phyloP scores from a whole-genome alignment of 2,329 filamentous ascomycete genomes.

The Dactylellina drechsleri region DNA sequence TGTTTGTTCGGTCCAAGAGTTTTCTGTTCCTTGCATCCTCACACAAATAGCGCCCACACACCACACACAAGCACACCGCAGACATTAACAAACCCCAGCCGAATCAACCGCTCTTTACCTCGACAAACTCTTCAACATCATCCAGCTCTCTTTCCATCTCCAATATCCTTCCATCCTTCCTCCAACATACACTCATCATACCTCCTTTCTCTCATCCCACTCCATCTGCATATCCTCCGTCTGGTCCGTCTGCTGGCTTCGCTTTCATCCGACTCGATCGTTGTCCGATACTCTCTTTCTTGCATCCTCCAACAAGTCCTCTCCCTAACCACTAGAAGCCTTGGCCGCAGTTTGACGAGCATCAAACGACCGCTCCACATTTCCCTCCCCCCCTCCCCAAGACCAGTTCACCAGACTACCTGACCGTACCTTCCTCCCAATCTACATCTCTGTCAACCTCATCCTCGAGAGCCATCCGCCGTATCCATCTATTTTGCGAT shows the following conservation, averaged over 20 bases:
- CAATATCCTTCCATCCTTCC: slow-evolving; percentile 3
- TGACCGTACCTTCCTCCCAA: not conserved
- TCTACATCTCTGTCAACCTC: not conserved
- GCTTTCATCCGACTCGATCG: too few species aligned
- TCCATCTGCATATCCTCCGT: not conserved
- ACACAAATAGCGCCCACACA: slow-evolving; percentile 3
- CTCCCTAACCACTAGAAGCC: not conserved
- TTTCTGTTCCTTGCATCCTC: slow-evolving; percentile 53
- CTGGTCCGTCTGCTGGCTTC: not conserved
- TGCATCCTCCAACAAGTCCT: slow-evolving; percentile 1
- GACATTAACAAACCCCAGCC: not conserved
- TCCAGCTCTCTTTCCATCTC: slow-evolving; percentile 5
- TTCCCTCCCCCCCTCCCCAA: not conserved
- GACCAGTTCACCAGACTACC: not conserved
- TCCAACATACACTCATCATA: not conserved
- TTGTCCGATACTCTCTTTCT: slow-evolving; percentile 6
- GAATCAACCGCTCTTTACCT: too few species aligned
- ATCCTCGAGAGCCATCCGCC: not conserved
- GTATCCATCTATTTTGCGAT: slow-evolving; percentile 13
- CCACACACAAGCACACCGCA: too few species aligned
- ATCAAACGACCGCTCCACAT: slow-evolving; percentile 1
- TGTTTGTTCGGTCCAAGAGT: slow-evolving; percentile 50
- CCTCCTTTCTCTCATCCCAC: slow-evolving; percentile 2
- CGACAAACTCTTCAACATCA: slow-evolving; percentile 29
- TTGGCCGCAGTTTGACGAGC: slow-evolving; percentile 3